These are phyloP conservation scores for Chlamydomonas applanata DNA, from an alignment of 139 green algal genomes.

Conservation along the genomic window DNA sequence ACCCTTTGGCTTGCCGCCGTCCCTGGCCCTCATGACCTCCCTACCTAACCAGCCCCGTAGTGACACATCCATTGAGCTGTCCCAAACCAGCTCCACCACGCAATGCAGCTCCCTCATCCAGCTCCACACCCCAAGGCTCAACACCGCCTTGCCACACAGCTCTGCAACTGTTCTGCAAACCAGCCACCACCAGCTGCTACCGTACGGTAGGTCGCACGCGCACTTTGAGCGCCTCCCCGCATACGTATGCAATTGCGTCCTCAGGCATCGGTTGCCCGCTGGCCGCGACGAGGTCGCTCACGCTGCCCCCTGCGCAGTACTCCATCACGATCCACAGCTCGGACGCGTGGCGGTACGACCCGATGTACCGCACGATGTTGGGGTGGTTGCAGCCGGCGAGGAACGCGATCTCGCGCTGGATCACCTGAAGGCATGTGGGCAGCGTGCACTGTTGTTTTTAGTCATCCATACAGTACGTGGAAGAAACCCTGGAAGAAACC, in stretches of 20 bases:
- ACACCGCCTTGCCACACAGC: background rate
- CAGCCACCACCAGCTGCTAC: background rate
- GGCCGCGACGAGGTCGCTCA: slow-evolving; percentile 80
- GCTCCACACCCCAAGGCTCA: background rate
- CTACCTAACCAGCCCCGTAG: too few relatives aligned
- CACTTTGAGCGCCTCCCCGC: slow-evolving; percentile 80
- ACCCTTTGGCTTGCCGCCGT: too few relatives aligned
- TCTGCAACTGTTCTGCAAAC: too few relatives aligned
- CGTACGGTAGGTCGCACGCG: too few relatives aligned
- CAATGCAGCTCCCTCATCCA: too few relatives aligned
- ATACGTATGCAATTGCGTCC: slow-evolving; percentile 85
- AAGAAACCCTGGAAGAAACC: too few relatives aligned
- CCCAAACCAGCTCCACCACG: too few relatives aligned
- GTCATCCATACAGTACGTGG: too few relatives aligned
- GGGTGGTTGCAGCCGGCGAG: slow-evolving; percentile 91
- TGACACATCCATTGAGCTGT: too few relatives aligned
- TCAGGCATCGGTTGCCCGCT: slow-evolving; percentile 57
- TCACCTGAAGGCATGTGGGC: background rate
- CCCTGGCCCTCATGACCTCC: too few relatives aligned
- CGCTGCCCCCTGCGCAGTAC: slow-evolving; percentile 92
- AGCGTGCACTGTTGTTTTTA: slow-evolving; percentile 3
- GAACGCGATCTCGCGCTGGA: slow-evolving; percentile 75
- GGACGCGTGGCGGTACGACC: slow-evolving; percentile 54
- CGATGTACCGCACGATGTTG: slow-evolving; percentile 91
- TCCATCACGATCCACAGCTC: slow-evolving; percentile 97